Conservation (phyloP, 495 filamentous ascomycete species). For the Astrothelium subdiscretum region DNA sequence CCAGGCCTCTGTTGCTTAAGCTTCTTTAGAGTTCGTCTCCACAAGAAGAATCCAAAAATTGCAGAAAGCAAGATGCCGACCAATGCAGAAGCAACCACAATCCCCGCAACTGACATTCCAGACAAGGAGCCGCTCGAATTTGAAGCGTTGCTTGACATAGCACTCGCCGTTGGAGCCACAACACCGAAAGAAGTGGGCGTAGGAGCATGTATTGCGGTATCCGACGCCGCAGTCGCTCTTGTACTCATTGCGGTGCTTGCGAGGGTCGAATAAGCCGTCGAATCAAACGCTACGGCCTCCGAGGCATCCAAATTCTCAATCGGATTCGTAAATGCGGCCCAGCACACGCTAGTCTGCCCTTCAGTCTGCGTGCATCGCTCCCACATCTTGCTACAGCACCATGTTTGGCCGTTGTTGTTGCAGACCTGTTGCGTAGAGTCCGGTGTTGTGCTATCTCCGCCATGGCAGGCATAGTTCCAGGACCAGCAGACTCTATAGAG, state of each 20-base stretch:
- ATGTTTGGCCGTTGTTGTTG: background rate
- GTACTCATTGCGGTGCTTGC: background rate
- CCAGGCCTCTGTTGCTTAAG: background rate
- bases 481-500: background rate
- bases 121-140: background rate
- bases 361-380: background rate
- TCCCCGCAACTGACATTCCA: background rate
- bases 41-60: background rate
- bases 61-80: background rate
- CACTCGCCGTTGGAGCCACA: background rate
- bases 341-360: background rate
- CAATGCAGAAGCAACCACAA: background rate
- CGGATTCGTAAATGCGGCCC: background rate
- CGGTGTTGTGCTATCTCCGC: background rate
- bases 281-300: background rate
- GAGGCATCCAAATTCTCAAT: background rate
- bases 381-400: background rate
- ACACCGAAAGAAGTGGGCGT: background rate
- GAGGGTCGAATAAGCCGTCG: background rate
- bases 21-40: background rate
- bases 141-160: background rate
- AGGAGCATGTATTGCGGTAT: background rate
- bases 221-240: background rate
- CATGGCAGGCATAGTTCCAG: background rate
- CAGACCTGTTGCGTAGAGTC: background rate